phyloP scores from a whole-genome alignment of 177 flowering plant genomes.

The Vitis hybrid region DNA sequence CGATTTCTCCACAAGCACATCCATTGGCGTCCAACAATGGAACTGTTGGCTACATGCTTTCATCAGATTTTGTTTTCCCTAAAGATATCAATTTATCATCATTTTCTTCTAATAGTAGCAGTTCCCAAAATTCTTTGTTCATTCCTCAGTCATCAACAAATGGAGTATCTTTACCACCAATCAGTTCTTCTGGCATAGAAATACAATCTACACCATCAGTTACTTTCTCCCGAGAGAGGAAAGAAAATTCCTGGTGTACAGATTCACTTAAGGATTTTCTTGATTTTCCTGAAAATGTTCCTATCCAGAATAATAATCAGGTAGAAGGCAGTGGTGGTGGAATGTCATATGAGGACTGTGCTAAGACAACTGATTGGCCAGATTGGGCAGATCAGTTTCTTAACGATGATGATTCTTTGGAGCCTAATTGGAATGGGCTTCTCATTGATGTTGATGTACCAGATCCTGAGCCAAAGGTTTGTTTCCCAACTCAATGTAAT shows the following conservation, averaged over 20 bases:
- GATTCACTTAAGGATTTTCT: constrained; percentile 39
- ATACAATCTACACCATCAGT: constrained; percentile 21
- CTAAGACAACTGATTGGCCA: constrained; percentile 34
- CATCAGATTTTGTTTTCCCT: constrained; percentile 38
- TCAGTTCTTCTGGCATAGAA: constrained; percentile 19
- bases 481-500: neutral
- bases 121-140: constrained; percentile 22
- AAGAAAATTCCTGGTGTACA: constrained; percentile 41
- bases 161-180: constrained; percentile 15
- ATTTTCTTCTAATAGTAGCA: constrained; percentile 24
- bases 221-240: constrained; percentile 23
- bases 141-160: constrained; percentile 30
- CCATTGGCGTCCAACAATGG: constrained; percentile 30
- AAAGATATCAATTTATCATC: constrained; percentile 25
- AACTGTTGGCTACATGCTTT: constrained; percentile 38
- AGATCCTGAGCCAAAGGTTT: constrained; percentile 38
- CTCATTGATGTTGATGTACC: constrained; percentile 24
- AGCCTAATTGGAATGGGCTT: constrained; percentile 41
- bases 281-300: constrained; percentile 28
- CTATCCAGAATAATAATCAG: constrained; percentile 25
- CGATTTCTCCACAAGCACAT: constrained; percentile 15
- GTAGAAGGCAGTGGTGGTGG: constrained; percentile 21
- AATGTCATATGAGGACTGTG: constrained; percentile 26
- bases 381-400: constrained; percentile 48
- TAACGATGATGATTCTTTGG: constrained; percentile 33